phyloP scores from a whole-genome alignment of 2,329 filamentous ascomycete species.

The Cryphonectria japonica region DNA sequence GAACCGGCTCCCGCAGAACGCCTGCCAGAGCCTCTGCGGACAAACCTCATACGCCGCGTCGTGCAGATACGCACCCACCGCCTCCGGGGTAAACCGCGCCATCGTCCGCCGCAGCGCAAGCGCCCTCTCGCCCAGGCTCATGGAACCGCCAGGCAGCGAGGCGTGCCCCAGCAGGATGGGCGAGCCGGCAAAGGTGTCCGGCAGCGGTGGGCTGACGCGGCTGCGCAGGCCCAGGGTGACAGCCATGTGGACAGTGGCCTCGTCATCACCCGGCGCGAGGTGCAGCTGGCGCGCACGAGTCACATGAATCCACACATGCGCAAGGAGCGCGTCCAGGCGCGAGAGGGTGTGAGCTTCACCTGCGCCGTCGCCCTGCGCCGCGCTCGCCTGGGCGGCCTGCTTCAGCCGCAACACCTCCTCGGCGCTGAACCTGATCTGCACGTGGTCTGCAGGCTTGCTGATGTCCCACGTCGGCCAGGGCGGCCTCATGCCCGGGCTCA shows the following conservation, averaged over 20 bases:
- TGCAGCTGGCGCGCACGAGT: conserved; percentile 43
- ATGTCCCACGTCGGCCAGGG: conserved; percentile 50
- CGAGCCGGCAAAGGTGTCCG: conserved; percentile 48
- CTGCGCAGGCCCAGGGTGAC: conserved; percentile 46
- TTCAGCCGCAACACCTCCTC: conserved; percentile 43
- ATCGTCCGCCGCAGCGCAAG: conserved; percentile 42
- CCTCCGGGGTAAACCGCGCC: conserved; percentile 41
- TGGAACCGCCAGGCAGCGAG: conserved; percentile 19
- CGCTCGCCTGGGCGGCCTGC: conserved; percentile 27
- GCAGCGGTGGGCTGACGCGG: conserved; percentile 44
- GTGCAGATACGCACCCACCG: conserved; percentile 46
- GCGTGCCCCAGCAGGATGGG: conserved; percentile 47
- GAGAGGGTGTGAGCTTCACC: conserved; percentile 36
- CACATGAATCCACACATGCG: conserved; percentile 50
- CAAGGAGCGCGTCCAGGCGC: conserved; percentile 49
- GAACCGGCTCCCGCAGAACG: conserved; percentile 47
- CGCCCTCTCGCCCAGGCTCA: conserved; percentile 34
- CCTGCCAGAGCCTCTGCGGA: conserved; percentile 53
- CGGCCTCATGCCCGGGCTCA: conserved; percentile 40
- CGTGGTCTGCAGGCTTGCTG: conserved; percentile 37
- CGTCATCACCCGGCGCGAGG: conserved; percentile 29
- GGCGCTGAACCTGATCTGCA: conserved; percentile 44
- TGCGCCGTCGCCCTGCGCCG: neutral
- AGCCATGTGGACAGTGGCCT: conserved; percentile 42
- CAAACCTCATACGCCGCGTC: conserved; percentile 47